Base-by-base conservation (phyloP, 495 filamentous ascomycete species). In the Hyaloscypha variabilis region DNA sequence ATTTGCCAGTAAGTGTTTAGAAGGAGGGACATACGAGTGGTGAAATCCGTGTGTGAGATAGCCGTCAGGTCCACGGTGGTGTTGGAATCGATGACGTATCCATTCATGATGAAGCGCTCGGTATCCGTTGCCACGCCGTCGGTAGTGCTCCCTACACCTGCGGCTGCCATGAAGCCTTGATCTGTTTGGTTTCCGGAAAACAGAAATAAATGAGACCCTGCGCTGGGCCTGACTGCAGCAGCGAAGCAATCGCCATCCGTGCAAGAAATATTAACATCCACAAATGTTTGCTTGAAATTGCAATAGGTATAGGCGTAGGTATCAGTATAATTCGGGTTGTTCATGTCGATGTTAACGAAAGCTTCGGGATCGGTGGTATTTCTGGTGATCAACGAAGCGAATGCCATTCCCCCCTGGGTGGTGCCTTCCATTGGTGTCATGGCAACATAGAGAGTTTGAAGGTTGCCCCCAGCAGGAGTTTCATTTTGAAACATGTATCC, bases 1-100 rank as follows among this genome's bases (percentile, higher is more conserved):
- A 52, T 24, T 52, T 52, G 49, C 49, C 49, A 52, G 49, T 52
- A 52, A 19, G 49, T 52, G 49, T 52, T 52, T 52, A 52, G 17
- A 24, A 52, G 17, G 49, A 52, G 23, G 23, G 49, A 52, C 19
- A 52, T 6, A 24, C 49, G 49, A 24, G 17, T 24, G 6, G 49
- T 52, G 49, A 52, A 52, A 24, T 52, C 49, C 31, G 31, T 36
- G 31, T 36, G 31, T 13, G 31, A 36, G 31, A 36, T 5, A 36
- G 31, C 13, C 31, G 31, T 36, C 31, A 36, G 31, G 31, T 36
- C 31, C 5, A 36, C 31, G 6, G 31, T 36, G 31, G 31, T 36
- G 31, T 5, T 6, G 13, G 31, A 36, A 36, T 36, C 31, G 31
- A 36, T 36, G 31, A 36, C 31, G 13, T 36, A 36, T 36, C 31